phyloP scores from a whole-genome alignment of 164 flowering plant species.

The Malania oleifera region DNA sequence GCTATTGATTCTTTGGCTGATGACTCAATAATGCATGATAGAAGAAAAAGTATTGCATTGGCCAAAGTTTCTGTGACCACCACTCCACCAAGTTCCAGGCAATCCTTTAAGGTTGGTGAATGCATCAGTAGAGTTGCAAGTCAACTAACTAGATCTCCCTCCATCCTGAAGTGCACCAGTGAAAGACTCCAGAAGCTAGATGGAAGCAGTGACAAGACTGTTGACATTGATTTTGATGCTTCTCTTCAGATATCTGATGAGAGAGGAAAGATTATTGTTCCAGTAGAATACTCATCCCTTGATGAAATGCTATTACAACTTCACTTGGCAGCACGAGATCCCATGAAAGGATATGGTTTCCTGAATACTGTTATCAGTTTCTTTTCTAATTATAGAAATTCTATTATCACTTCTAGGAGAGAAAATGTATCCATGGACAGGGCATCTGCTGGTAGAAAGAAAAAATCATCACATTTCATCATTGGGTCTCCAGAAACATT shows the following conservation, averaged over 20 bases:
- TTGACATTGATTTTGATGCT: conserved; percentile 22
- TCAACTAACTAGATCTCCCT: conserved; percentile 1
- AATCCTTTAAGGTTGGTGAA: conserved; percentile 3
- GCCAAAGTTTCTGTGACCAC: conserved; percentile 39
- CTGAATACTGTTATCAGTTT: not conserved
- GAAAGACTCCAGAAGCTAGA: conserved; percentile 4
- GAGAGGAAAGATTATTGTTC: conserved; percentile 3
- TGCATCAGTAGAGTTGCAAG: conserved; percentile 7
- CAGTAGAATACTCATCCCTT: not conserved
- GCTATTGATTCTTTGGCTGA: conserved; percentile 19
- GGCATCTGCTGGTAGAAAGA: conserved; percentile 34
- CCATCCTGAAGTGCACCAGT: not conserved
- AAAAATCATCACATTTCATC: conserved; percentile 15
- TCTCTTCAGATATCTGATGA: conserved; percentile 20
- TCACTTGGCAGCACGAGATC: not conserved
- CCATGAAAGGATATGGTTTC: not conserved
- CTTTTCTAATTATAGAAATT: not conserved
- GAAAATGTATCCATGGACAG: not conserved
- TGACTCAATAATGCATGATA: conserved; percentile 15
- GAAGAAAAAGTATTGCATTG: conserved; percentile 20
- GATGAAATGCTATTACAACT: not conserved
- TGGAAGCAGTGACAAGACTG: conserved; percentile 5
- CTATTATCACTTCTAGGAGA: not conserved
- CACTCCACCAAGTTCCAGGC: not conserved
- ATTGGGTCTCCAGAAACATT: conserved; percentile 5